phyloP scores from a whole-genome alignment of 441 rosid genomes.

The Mallotus repandus region DNA sequence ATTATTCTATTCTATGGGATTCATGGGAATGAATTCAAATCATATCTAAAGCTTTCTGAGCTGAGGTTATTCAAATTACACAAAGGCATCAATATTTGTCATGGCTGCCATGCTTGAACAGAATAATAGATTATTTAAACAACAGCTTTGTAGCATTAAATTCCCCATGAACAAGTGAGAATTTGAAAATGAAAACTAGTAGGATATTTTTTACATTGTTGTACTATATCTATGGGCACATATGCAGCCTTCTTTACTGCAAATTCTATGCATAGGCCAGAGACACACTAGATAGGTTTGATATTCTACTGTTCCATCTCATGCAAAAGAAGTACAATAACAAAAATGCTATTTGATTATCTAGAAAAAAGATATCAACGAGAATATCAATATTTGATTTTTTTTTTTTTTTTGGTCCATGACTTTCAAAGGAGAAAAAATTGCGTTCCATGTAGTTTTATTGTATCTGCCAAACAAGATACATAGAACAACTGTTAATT shows the following conservation, averaged over 20 bases:
- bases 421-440: neutral
- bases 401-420: neutral
- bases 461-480: neutral
- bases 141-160: neutral
- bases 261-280: neutral
- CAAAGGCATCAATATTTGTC: neutral
- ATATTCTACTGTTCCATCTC: neutral
- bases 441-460: neutral
- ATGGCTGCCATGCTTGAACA: neutral
- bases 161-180: neutral
- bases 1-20: too few species aligned
- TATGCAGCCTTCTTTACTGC: neutral
- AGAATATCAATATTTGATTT: neutral
- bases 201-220: neutral
- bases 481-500: neutral
- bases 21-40: neutral
- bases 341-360: neutral
- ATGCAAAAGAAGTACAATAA: neutral
- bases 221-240: neutral
- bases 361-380: neutral
- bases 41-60: neutral
- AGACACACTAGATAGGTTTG: neutral
- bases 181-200: neutral
- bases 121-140: neutral
- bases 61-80: constrained; percentile 1